These are phyloP conservation scores for Cutaneotrichosporon sp. DNA, from an alignment of 1,284 basidiomycete genomes.

Conservation along the genomic window DNA sequence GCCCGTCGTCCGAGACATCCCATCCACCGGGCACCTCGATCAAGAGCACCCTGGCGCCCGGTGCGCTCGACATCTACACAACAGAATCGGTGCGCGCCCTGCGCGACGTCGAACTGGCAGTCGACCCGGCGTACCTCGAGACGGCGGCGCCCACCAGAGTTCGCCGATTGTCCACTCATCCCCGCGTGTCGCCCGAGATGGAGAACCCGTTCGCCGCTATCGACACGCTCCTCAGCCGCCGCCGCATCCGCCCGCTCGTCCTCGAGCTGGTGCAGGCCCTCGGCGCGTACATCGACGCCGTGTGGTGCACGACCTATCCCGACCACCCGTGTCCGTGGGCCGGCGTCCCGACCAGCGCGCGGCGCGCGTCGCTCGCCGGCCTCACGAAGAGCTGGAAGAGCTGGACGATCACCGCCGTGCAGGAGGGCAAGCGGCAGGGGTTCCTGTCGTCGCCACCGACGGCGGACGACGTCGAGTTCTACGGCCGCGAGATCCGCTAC, in stretches of 20 bases:
- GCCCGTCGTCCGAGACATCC: slow-evolving; percentile 6
- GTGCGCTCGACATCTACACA: slow-evolving; percentile 33
- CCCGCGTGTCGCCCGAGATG: slow-evolving; percentile 31
- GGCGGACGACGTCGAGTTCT: slow-evolving; percentile 35
- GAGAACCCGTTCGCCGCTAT: slow-evolving; percentile 46
- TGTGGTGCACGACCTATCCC: slow-evolving; percentile 38
- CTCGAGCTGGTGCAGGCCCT: slow-evolving; percentile 47
- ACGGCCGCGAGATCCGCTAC: slow-evolving; percentile 41
- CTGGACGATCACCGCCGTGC: slow-evolving; percentile 43
- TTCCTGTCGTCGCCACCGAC: slow-evolving; percentile 31
- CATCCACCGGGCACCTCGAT: not conserved
- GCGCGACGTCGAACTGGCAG: slow-evolving; percentile 47
- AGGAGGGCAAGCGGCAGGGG: slow-evolving; percentile 35
- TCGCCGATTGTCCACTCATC: slow-evolving; percentile 35
- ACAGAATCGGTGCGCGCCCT: slow-evolving; percentile 44
- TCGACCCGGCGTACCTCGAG: slow-evolving; percentile 37
- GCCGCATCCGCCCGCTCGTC: slow-evolving; percentile 46
- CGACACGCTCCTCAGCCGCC: slow-evolving; percentile 32
- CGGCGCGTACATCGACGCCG: slow-evolving; percentile 45
- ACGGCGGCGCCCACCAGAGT: slow-evolving; percentile 1
- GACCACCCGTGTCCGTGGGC: slow-evolving; percentile 24
- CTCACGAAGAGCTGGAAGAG: slow-evolving; percentile 31
- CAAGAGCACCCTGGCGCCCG: slow-evolving; percentile 6
- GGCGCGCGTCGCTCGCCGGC: not conserved
- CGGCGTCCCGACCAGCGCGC: slow-evolving; percentile 7